A percentile compares a stretch with the other conserved stretches of the same genome.
Evolutionary conservation across 1,284 basidiomycete species (phyloP).

Genomic region (Sporisorium sorghi): DNA sequence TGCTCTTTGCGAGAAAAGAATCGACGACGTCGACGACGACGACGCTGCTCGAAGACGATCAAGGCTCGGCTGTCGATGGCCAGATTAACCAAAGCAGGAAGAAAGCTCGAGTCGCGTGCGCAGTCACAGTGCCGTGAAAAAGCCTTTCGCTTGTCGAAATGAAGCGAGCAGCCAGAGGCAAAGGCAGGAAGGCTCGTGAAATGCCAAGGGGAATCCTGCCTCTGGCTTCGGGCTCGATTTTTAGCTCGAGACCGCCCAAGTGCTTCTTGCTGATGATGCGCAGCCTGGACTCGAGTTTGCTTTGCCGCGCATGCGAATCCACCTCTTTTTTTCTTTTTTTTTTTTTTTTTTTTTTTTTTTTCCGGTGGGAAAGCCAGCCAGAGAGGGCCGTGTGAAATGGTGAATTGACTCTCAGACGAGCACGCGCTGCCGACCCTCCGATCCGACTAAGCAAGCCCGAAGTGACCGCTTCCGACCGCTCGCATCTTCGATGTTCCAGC

Average conservation of each 20-base stretch:
- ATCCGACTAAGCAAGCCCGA: conserved; percentile 2
- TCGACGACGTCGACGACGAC: too few relatives aligned
- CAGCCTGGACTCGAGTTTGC: not conserved
- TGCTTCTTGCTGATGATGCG: not conserved
- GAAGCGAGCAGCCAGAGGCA: not conserved
- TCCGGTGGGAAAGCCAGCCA: not conserved
- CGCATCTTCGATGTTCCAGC: not conserved
- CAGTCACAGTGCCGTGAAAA: not conserved
- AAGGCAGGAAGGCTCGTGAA: not conserved
- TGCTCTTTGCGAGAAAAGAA: not conserved
- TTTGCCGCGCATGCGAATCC: conserved; percentile 2
- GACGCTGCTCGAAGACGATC: not conserved
- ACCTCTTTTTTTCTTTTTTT: too few relatives aligned
- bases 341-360: too few relatives aligned
- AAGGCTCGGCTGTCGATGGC: conserved; percentile 6
- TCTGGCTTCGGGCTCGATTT: not conserved
- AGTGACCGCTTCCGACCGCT: not conserved
- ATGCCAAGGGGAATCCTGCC: conserved; percentile 3
- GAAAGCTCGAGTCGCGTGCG: not conserved
- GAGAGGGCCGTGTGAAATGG: not conserved
- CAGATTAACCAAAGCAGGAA: not conserved
- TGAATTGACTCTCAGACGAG: too few relatives aligned
- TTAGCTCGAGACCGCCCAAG: conserved; percentile 24
- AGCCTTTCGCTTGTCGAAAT: not conserved
- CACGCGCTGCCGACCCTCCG: conserved; percentile 4